Conservation (phyloP, 2,329 filamentous ascomycete genomes). For the Aspergillus jensenii region DNA sequence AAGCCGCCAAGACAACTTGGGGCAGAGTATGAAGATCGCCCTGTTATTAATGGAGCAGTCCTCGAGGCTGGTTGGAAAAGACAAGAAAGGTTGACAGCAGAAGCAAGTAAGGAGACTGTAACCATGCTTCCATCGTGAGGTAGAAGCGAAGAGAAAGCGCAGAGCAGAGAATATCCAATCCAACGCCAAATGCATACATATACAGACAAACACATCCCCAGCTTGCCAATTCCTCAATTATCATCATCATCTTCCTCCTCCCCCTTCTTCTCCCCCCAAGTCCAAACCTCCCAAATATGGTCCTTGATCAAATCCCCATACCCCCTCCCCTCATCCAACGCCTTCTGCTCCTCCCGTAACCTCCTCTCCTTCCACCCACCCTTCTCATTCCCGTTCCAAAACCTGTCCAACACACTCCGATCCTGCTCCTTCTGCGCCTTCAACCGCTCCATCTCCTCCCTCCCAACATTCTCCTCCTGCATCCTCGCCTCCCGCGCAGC, state of each 20-base stretch:
- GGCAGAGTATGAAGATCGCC: too few species aligned
- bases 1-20: too few species aligned
- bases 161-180: too few species aligned
- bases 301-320: slow-evolving; percentile 48
- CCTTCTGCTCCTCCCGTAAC: slow-evolving; percentile 43
- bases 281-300: slow-evolving; percentile 50
- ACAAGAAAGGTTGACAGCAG: too few species aligned
- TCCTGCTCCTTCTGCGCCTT: slow-evolving; percentile 30
- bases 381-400: slow-evolving; percentile 44
- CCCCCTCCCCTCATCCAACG: slow-evolving; percentile 43
- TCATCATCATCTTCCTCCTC: slow-evolving; percentile 1
- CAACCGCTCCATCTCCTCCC: slow-evolving; percentile 36
- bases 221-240: background rate
- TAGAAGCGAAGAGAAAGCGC: too few species aligned
- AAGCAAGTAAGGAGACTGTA: too few species aligned
- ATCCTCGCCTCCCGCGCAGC: slow-evolving; percentile 30
- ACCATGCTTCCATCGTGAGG: too few species aligned
- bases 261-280: slow-evolving; percentile 31
- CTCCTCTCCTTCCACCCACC: slow-evolving; percentile 46
- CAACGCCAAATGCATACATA: too few species aligned
- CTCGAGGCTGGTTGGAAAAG: too few species aligned
- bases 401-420: slow-evolving; percentile 28
- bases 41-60: too few species aligned
- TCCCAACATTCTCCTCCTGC: slow-evolving; percentile 16
- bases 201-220: too few species aligned